Base-by-base conservation (phyloP, 306 rosid species). In the Ammopiptanthus mongolicus region DNA sequence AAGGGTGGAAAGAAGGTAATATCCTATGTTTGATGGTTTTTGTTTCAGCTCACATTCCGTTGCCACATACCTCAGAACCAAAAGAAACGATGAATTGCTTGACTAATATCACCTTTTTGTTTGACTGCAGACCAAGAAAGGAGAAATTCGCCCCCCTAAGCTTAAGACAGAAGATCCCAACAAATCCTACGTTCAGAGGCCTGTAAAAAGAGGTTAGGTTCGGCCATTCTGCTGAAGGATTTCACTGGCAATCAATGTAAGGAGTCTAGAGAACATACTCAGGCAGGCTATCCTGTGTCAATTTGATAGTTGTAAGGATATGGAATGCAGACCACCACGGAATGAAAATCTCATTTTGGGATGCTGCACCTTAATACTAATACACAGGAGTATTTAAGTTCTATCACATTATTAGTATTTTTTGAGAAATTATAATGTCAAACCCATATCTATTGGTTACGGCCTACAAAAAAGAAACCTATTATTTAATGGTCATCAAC, bases 161-260 rank as follows among this genome's bases (percentile, higher is more conserved):
- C 98, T 96, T 9, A 96, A 96, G 89, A 96, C 98, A 0, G 99
- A 96, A 88, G 99, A 96, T 74, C 97, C 98, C 25, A 96, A 92
- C 83, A 96, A 96, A 83, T 92, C 99, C 15, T 92, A 96, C 13
- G 98, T 92, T 67, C 99, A 92, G 75, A 88, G 99, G 90, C 99
- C 99, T 0, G 96, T 96, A 42, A 96, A 96, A 81, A 90, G 90
- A 72, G 98, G 98, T 70, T 96, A 88, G 86, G 21, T 52, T 65
- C 57, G 8, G 39, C 71, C 28, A 5, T 70, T 34, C 33, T 74
- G 59, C 67, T 31, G 48, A 19, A 48, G 68, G 81, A 31, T 47
- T 12, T 23, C 17, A 29, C 39, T 1, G 39, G 2, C 36, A 65
- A 75, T 69, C 37, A 31, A 47, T 46, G 46, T 19, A 55, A 15